phyloP scores from a whole-genome alignment of 352 stramenopile species.

The Phytophthora pistaciae region DNA sequence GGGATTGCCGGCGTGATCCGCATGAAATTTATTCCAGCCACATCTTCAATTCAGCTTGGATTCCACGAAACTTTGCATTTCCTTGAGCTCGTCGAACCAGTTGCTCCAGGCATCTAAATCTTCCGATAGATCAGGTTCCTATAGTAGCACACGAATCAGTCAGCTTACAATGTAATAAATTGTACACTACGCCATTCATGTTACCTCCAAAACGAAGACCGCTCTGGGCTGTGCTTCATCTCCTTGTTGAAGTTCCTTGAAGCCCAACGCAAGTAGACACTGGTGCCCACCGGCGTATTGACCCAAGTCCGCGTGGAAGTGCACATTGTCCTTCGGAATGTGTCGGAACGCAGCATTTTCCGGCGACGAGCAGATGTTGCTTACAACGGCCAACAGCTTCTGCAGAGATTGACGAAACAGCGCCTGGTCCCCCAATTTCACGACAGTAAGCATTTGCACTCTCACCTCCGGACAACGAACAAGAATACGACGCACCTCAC shows the following conservation, averaged over 20 bases:
- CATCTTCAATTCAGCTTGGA: constrained; percentile 32
- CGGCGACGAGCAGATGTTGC: constrained; percentile 74
- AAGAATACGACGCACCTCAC: constrained; percentile 24
- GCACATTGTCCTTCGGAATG: constrained; percentile 75
- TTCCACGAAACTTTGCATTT: constrained; percentile 61
- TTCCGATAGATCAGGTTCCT: constrained; percentile 78
- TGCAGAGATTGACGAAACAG: constrained; percentile 47
- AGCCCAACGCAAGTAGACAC: constrained; percentile 77
- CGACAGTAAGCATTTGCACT: background rate
- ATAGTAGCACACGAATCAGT: constrained; percentile 1
- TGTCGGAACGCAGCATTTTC: constrained; percentile 78
- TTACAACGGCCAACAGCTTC: constrained; percentile 63
- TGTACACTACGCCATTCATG: background rate
- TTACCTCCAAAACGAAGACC: constrained; percentile 78
- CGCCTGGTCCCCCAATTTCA: constrained; percentile 21
- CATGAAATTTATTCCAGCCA: constrained; percentile 3
- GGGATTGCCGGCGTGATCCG: background rate
- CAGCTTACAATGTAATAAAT: background rate
- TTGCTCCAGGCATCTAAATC: constrained; percentile 84
- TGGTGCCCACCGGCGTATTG: constrained; percentile 69
- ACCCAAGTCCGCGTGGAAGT: constrained; percentile 78
- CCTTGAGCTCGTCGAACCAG: constrained; percentile 84
- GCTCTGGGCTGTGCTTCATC: constrained; percentile 38
- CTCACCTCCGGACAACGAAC: background rate
- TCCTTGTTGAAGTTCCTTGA: constrained; percentile 67